Conservation (phyloP, 805 yeast genomes). For the Kregervanrija fluxuum region DNA sequence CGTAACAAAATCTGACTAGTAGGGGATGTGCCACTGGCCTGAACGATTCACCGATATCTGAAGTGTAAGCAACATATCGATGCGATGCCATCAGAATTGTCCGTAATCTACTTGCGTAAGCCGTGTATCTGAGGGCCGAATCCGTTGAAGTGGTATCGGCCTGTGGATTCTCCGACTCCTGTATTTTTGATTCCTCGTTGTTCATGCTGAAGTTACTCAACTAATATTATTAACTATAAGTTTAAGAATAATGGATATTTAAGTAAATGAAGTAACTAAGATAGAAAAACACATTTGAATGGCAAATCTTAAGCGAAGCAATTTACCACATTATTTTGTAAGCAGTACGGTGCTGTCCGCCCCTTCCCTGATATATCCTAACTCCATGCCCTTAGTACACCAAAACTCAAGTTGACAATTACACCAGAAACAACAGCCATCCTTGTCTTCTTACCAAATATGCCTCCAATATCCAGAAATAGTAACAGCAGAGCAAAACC, state of each 20-base stretch:
- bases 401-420: conserved; percentile 59
- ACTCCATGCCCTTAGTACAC: conserved; percentile 44
- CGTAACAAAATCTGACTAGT: conserved; percentile 61
- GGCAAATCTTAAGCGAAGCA: no score
- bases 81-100: conserved; percentile 68
- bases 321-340: not conserved
- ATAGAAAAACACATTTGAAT: no score
- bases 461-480: conserved; percentile 44
- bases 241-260: no score
- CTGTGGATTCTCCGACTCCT: conserved; percentile 1
- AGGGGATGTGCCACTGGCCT: conserved; percentile 72
- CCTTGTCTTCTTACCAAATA: conserved; percentile 55
- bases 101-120: conserved; percentile 69
- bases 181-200: not conserved
- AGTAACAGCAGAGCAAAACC: conserved; percentile 58
- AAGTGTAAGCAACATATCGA: conserved; percentile 78
- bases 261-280: no score
- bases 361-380: not conserved
- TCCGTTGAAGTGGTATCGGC: conserved; percentile 17
- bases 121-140: conserved; percentile 58
- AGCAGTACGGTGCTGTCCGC: not conserved
- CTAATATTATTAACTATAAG: no score
- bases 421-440: conserved; percentile 71
- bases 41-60: conserved; percentile 82
- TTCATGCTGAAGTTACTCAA: no score